Percentiles rank a stretch among this genome's conserved stretches.
These are phyloP conservation scores for Volvox africanus DNA, from an alignment of 139 green algal species.

Conservation along the genomic window DNA sequence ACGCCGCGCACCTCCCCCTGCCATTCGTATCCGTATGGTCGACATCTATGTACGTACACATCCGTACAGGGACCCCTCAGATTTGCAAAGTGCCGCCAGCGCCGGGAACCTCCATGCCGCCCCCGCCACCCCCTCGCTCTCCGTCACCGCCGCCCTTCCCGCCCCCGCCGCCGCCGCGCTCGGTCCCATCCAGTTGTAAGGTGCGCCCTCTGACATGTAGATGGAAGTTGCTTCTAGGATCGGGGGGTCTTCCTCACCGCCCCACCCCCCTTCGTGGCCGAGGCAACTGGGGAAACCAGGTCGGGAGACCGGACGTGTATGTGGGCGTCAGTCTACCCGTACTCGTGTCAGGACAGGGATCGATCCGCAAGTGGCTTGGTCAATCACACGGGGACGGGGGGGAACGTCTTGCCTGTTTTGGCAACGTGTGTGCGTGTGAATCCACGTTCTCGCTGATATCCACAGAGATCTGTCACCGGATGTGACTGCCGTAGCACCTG, in stretches of 20 bases:
- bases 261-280: too few relatives aligned
- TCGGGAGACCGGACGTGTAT: not conserved
- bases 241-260: too few relatives aligned
- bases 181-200: not conserved
- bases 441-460: not conserved
- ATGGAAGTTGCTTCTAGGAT: too few relatives aligned
- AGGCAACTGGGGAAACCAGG: too few relatives aligned
- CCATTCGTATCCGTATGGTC: too few relatives aligned
- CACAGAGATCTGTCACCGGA: not conserved
- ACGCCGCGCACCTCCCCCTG: too few relatives aligned
- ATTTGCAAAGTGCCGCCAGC: not conserved
- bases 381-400: too few relatives aligned
- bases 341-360: not conserved
- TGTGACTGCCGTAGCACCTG: slow-evolving; percentile 4
- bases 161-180: not conserved
- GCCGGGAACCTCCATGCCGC: not conserved
- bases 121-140: not conserved
- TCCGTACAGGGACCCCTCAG: not conserved
- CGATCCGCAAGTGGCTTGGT: too few relatives aligned
- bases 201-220: not conserved
- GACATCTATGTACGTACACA: not conserved
- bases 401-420: not conserved
- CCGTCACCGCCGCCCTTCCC: not conserved
- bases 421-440: not conserved
- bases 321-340: not conserved